Percentiles rank a stretch among this genome's conserved stretches.
phyloP scores from a whole-genome alignment of 495 filamentous ascomycete species.

The Lepraria neglecta region DNA sequence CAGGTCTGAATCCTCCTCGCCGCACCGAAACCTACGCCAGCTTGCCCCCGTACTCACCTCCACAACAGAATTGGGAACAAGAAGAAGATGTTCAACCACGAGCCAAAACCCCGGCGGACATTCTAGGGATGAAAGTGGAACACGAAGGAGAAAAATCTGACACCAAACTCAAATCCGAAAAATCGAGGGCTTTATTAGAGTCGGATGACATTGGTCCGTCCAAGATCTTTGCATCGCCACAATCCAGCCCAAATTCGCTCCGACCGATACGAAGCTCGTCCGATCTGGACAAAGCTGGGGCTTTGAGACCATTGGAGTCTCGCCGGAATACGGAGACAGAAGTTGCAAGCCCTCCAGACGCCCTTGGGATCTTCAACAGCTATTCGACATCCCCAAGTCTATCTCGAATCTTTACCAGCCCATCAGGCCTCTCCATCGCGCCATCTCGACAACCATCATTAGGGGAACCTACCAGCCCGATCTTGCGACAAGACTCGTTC shows the following conservation, averaged over 20 bases:
- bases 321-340: constrained; percentile 7
- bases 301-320: constrained; percentile 6
- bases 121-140: background rate
- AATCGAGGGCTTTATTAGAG: background rate
- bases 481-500: constrained; percentile 9
- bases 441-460: constrained; percentile 7
- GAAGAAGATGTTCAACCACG: background rate
- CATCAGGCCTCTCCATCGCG: constrained; percentile 4
- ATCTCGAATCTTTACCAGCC: constrained; percentile 11
- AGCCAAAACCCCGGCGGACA: constrained; percentile 14
- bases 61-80: background rate
- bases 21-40: constrained; percentile 14
- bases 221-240: constrained; percentile 5
- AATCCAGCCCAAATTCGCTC: constrained; percentile 5
- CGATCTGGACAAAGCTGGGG: constrained; percentile 1
- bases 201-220: background rate
- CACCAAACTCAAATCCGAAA: background rate
- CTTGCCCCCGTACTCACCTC: constrained; percentile 16
- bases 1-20: constrained; percentile 2
- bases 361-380: background rate
- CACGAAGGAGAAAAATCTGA: background rate
- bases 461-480: background rate
- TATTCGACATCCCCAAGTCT: constrained; percentile 9
- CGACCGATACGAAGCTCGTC: background rate
- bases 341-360: constrained; percentile 8